Percentiles rank a stretch among this genome's conserved stretches.
Evolutionary conservation across 495 filamentous ascomycete genomes (phyloP).

Genomic region (Saxophila tyrrhenica): DNA sequence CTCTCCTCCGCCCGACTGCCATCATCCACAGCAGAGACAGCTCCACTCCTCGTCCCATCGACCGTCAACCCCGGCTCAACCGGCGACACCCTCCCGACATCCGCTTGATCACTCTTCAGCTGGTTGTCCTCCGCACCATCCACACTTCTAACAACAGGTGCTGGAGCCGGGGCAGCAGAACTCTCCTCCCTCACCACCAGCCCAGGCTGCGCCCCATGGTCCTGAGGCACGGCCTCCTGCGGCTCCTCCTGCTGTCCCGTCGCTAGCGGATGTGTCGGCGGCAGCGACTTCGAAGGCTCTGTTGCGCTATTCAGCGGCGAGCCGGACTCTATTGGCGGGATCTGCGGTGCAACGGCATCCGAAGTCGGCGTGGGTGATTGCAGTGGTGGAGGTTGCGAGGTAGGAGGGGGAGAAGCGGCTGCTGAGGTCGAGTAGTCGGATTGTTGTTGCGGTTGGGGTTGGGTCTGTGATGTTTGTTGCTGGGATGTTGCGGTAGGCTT

Average conservation of each 20-base stretch:
- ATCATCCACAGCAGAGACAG: not conserved
- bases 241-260: conserved; percentile 4
- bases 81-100: not conserved
- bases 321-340: not conserved
- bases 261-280: conserved; percentile 9
- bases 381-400: conserved; percentile 1
- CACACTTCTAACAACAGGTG: not conserved
- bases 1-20: not conserved
- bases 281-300: conserved; percentile 4
- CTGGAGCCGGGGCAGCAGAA: no score
- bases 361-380: not conserved
- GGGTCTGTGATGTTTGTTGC: not conserved
- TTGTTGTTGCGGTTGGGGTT: no score
- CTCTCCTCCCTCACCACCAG: no score
- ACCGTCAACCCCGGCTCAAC: not conserved
- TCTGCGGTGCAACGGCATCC: not conserved
- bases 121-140: not conserved
- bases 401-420: not conserved
- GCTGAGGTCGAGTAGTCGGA: not conserved
- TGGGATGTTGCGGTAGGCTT: conserved; percentile 1
- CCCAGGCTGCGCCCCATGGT: not conserved
- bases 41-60: not conserved
- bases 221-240: not conserved
- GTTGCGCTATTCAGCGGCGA: not conserved
- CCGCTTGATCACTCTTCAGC: not conserved